Base-by-base conservation (phyloP, 257 asterid species). In the Forsythia suspensa region DNA sequence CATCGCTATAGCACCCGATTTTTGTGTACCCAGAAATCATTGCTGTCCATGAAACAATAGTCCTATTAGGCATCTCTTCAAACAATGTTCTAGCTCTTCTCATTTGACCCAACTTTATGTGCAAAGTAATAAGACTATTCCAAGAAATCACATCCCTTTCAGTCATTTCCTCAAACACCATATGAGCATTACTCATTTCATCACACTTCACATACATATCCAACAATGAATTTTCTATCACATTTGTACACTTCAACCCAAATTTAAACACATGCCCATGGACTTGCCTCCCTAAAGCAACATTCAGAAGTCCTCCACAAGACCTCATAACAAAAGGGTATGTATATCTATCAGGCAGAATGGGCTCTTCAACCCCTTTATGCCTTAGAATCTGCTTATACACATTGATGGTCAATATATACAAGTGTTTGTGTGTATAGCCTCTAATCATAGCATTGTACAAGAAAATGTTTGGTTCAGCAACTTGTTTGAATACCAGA, bases 301-400 rank as follows among this genome's bases (percentile, higher is more conserved):
- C 80, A 82, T 82, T 29, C 61, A 70, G 3, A 75, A 92, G 82
- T 10, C 88, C 97, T 48, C 90, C 92, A 40, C 96, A 87, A 6
- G 97, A 93, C 76, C 97, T 86, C 73, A 92, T 82, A n/a, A 90
- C 84, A 79, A 84, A 90, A 15, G 98, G 94, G 86, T 87, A 91
- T 13, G 97, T 94, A 39, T 84, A 90, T 77, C 88, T 86, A 81
- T 92, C 91, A 0, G 97, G 91, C 68, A 78, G 75, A 51, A 74
- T 66, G 16, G 77, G 79, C 20, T 79, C 89, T 76, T 77, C 85
- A 39, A 37, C 34, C 3, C 51, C 77, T 48, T 18, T n/a, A 72
- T 80, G 74, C 21, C 83, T 81, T 74, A 92, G 71, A 91, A 94
- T 77, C 48, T 82, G 76, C 85, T 77, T 84, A 70, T 89, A 94